phyloP scores from a whole-genome alignment of 1,284 basidiomycete genomes.

The Xanthoconium separans region DNA sequence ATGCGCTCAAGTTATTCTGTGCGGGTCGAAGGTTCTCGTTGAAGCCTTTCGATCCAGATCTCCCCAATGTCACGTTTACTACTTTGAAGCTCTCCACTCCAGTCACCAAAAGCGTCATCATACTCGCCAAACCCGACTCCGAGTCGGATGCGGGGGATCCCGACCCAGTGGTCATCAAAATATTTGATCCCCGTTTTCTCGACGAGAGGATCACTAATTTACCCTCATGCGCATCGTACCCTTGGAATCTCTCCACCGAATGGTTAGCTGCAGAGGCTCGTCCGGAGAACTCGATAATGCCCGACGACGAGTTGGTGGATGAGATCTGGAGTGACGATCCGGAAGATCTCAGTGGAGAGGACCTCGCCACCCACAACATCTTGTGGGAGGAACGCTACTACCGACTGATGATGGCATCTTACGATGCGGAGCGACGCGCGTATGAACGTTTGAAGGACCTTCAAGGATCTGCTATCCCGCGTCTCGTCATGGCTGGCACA shows the following conservation, averaged over 20 bases:
- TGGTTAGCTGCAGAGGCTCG: not conserved
- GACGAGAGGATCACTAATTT: not conserved
- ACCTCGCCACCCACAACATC: not conserved
- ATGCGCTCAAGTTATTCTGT: not conserved
- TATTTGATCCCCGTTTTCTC: constrained; percentile 6
- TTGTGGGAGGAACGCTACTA: not conserved
- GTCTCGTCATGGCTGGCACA: not conserved
- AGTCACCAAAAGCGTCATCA: not conserved
- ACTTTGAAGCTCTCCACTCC: constrained; percentile 3
- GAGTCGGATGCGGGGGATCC: not conserved
- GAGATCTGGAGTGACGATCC: no score
- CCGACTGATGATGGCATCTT: not conserved
- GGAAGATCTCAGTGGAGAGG: not conserved
- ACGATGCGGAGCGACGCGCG: not conserved
- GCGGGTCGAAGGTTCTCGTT: not conserved
- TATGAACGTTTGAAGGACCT: not conserved
- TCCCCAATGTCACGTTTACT: not conserved
- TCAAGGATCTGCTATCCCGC: constrained; percentile 4
- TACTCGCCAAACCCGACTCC: constrained; percentile 4
- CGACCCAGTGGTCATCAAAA: constrained; percentile 3
- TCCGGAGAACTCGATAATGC: not conserved
- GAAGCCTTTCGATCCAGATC: not conserved
- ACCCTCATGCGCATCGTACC: not conserved
- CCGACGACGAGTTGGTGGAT: not conserved
- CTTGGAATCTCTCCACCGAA: constrained; percentile 4